phyloP scores from a whole-genome alignment of 2,329 filamentous ascomycete genomes.

The Fonsecaea pugnacius region DNA sequence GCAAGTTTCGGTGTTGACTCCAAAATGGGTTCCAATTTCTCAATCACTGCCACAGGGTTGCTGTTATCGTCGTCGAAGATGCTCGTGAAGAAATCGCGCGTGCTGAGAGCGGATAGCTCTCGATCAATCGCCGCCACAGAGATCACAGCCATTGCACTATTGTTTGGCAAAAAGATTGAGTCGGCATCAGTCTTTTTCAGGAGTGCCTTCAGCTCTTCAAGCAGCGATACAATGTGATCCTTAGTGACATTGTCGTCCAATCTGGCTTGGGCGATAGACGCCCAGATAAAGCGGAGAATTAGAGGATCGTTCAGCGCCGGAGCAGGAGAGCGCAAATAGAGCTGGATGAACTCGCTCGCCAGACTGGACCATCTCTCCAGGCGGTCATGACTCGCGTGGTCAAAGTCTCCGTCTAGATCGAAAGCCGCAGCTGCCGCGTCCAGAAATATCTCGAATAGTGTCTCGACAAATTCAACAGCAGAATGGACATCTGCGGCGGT shows the following conservation, averaged over 20 bases:
- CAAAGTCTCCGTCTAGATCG: conserved; percentile 62
- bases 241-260: conserved; percentile 60
- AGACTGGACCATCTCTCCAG: conserved; percentile 65
- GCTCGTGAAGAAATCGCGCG: conserved; percentile 92
- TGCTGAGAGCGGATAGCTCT: conserved; percentile 89
- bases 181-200: conserved; percentile 55
- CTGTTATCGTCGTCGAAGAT: conserved; percentile 83
- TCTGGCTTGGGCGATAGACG: conserved; percentile 65
- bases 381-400: conserved; percentile 60
- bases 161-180: conserved; percentile 73
- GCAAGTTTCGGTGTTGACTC: conserved; percentile 60
- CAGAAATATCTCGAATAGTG: conserved; percentile 69
- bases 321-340: conserved; percentile 42
- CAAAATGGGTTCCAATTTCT: conserved; percentile 87
- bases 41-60: conserved; percentile 82
- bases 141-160: conserved; percentile 83
- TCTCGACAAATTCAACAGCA: conserved; percentile 50
- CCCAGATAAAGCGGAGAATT: conserved; percentile 67
- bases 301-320: conserved; percentile 48
- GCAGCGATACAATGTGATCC: conserved; percentile 64
- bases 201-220: conserved; percentile 64
- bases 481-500: conserved; percentile 17
- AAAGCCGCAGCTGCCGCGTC: conserved; percentile 69
- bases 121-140: conserved; percentile 82
- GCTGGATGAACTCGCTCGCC: conserved; percentile 58